Evolutionary conservation across 371 early-diverging fungal genomes (phyloP).

Genomic region (Syncephalastrum monosporum): DNA sequence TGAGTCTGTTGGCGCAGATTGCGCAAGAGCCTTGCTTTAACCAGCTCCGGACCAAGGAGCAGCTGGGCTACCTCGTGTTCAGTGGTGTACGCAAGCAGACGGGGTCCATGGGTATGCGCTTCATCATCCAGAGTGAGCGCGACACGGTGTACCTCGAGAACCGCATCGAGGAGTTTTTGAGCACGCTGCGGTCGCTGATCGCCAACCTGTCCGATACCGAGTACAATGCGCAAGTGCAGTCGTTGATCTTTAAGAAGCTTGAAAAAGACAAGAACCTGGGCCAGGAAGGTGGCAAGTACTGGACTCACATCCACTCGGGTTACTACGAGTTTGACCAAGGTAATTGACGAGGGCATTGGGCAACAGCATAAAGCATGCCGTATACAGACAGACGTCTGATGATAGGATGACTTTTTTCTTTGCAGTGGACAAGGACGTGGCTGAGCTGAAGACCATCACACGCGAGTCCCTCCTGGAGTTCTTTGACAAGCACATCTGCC

Average conservation of each 20-base stretch:
- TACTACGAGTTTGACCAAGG: constrained; percentile 86
- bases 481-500: constrained; percentile 57
- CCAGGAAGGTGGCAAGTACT: constrained; percentile 76
- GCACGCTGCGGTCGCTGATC: constrained; percentile 49
- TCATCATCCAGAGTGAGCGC: constrained; percentile 86
- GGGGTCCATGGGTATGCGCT: constrained; percentile 59
- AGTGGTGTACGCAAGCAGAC: constrained; percentile 62
- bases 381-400: too few relatives aligned
- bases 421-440: constrained; percentile 54
- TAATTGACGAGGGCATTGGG: constrained; percentile 10
- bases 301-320: constrained; percentile 76
- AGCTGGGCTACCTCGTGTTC: constrained; percentile 84
- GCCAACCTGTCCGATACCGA: constrained; percentile 69
- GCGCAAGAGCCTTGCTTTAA: constrained; percentile 88
- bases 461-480: constrained; percentile 60
- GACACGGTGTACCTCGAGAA: constrained; percentile 79
- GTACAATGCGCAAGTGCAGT: constrained; percentile 72
- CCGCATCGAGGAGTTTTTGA: constrained; percentile 80
- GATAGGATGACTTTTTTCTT: not conserved
- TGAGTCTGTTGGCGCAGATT: constrained; percentile 74
- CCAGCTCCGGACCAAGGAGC: constrained; percentile 88
- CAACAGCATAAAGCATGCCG: too few relatives aligned
- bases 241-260: constrained; percentile 68
- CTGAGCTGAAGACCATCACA: constrained; percentile 49
- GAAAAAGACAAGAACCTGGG: constrained; percentile 87